These are phyloP conservation scores for Phalaenopsis equestris DNA, from an alignment of 106 monocot genomes.

Conservation along the genomic window DNA sequence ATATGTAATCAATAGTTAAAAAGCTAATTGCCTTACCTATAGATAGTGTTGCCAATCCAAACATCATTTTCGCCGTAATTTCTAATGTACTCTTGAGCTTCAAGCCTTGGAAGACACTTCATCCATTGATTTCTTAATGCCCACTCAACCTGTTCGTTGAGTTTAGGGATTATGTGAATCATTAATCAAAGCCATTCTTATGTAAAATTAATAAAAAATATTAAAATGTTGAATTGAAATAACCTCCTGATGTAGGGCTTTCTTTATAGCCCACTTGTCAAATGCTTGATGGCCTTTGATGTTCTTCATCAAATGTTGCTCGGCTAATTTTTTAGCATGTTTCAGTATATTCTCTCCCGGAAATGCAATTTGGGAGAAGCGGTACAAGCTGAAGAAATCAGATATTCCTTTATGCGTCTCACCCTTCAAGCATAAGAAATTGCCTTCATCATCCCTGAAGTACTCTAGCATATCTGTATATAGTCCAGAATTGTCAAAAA, in stretches of 20 bases:
- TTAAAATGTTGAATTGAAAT: not conserved
- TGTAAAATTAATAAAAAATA: not conserved
- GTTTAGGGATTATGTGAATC: not conserved
- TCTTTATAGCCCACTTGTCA: constrained; percentile 30
- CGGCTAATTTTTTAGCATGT: constrained; percentile 14
- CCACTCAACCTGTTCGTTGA: constrained; percentile 5
- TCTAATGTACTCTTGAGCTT: constrained; percentile 1
- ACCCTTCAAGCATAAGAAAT: constrained; percentile 21
- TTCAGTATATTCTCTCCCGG: constrained; percentile 33
- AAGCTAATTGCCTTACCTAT: too few species aligned
- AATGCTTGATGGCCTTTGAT: constrained; percentile 10
- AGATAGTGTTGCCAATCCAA: too few species aligned
- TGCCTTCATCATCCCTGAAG: constrained; percentile 18
- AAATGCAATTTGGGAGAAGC: constrained; percentile 25
- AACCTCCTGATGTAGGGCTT: not conserved
- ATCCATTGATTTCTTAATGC: constrained; percentile 19
- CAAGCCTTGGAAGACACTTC: constrained; percentile 16
- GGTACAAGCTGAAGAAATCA: constrained; percentile 29
- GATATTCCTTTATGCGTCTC: constrained; percentile 28
- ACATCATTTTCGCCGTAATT: too few species aligned
- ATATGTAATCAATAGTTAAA: too few species aligned
- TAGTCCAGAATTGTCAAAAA: not conserved
- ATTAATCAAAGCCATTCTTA: not conserved
- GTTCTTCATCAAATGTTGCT: constrained; percentile 9
- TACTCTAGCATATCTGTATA: constrained; percentile 13